Conservation (phyloP, 2,329 filamentous ascomycete species). For the Aspergillus intermedius region DNA sequence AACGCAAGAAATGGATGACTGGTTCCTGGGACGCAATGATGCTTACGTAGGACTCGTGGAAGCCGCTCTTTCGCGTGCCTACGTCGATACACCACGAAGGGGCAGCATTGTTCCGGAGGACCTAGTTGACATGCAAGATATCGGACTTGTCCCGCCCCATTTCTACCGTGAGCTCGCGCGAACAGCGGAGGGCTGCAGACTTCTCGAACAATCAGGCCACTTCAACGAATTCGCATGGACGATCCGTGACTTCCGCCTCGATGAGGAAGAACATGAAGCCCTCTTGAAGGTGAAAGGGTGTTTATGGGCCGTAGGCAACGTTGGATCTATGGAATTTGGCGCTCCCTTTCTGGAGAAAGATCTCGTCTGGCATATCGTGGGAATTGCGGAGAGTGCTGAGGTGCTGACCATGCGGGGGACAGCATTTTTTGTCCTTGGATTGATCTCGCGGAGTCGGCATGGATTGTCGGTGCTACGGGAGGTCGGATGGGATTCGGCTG, state of each 20-base stretch:
- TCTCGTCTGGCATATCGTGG: conserved; percentile 78
- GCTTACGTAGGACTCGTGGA: conserved; percentile 93
- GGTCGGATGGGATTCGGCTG: conserved; percentile 87
- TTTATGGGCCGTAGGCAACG: conserved; percentile 95
- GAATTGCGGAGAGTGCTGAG: conserved; percentile 79
- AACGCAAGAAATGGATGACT: conserved; percentile 99
- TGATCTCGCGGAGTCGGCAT: conserved; percentile 87
- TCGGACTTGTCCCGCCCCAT: conserved; percentile 73
- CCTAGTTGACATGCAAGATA: conserved; percentile 54
- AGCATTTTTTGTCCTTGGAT: conserved; percentile 88
- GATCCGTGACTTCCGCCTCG: conserved; percentile 79
- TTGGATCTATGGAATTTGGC: conserved; percentile 95
- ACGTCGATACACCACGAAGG: conserved; percentile 50
- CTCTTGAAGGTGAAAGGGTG: conserved; percentile 94
- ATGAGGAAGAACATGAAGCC: conserved; percentile 75
- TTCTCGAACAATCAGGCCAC: conserved; percentile 87
- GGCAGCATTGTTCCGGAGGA: conserved; percentile 48
- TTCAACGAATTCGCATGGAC: conserved; percentile 89
- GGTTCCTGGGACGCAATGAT: conserved; percentile 95
- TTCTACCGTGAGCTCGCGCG: conserved; percentile 94
- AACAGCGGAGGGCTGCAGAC: conserved; percentile 82
- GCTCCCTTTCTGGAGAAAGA: conserved; percentile 87
- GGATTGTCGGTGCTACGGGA: conserved; percentile 87
- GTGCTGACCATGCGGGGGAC: conserved; percentile 92
- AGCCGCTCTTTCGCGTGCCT: conserved; percentile 84